These are phyloP conservation scores for Beauveria medogensis DNA, from an alignment of 2,329 filamentous ascomycete species.

Conservation along the genomic window DNA sequence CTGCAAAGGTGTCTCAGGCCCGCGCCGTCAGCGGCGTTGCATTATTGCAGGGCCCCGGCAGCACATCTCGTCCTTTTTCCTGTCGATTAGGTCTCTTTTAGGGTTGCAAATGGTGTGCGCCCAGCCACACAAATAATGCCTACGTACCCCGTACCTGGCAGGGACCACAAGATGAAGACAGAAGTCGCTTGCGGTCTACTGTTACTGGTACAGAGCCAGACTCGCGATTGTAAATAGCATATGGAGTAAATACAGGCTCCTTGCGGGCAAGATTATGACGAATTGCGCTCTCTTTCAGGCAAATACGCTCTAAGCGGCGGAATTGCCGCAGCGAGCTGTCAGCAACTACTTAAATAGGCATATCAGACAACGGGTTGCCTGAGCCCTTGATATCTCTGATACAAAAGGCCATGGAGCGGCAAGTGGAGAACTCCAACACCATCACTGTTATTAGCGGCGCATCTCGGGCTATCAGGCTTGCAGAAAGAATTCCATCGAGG, in stretches of 20 bases:
- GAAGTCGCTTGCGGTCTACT: background rate
- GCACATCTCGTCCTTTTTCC: background rate
- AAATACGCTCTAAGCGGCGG: background rate
- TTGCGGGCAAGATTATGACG: background rate
- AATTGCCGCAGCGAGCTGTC: background rate
- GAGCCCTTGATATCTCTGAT: background rate
- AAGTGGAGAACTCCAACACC: background rate
- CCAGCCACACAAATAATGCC: background rate
- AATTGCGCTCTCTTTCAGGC: background rate
- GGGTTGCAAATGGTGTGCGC: background rate
- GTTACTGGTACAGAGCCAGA: too few relatives aligned
- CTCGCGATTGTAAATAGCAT: background rate
- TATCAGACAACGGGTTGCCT: background rate
- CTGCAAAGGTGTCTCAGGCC: background rate
- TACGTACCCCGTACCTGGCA: background rate
- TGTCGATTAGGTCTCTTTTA: slow-evolving; percentile 1
- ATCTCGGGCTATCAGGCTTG: background rate
- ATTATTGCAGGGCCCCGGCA: background rate
- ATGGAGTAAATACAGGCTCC: background rate
- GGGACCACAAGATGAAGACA: background rate
- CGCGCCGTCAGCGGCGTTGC: background rate
- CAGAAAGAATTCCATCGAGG: background rate
- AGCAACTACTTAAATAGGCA: background rate
- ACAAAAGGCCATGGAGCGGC: background rate
- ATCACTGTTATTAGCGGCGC: background rate